Evolutionary conservation across 2,329 filamentous ascomycete genomes (phyloP), one percentile per base, ranked within the genome.

Genomic region (Phialophora expanda): DNA sequence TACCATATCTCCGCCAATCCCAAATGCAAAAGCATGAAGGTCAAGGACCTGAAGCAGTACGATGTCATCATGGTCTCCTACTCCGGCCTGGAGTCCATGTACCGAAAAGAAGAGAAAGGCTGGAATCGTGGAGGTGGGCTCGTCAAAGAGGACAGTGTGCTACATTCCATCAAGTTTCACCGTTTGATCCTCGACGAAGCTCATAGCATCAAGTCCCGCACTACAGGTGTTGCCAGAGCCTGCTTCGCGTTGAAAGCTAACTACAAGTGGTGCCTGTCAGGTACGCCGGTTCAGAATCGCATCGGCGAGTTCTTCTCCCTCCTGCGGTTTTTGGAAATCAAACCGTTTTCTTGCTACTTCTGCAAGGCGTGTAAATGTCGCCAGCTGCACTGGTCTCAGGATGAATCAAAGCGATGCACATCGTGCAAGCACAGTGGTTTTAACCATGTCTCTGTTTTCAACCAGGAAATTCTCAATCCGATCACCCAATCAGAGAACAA

Each of bases 221-320:
- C 89, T 24, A 96, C 93, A 8, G 92, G 93, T 80, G 95, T 95
- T 12, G 95, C 95, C 24, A 96, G 92, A 78, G 94, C 95, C 48
- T 98, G 94, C 76, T 98, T 98, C 76, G 93, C 93, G 0, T 82
- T 99, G 50, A 89, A 93, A 66, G 91, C 90, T 20, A 88, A 86
- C 20, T 97, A 95, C 79, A 96, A 96, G 73, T 98, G 95, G 92
- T 99, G 95, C 76, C 83, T 99, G 66, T 95, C 91, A 17, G 95
- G 95, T 8, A 99, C 95, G 0, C 95, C 95, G 0, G 87, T 99
- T 1, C 95, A 99, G 77, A 99, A 98, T 75, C 90, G 94, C 61
- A 98, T 98, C 70, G 94, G 95, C 74, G 94, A 98, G 76, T 96
- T 97, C 77, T 97, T 98, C 79, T 98, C 94, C 0, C 82, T 98